A percentile compares a stretch with the other conserved stretches of the same genome.
phyloP scores from a whole-genome alignment of 1,284 basidiomycete genomes.

The Athelia sp. region DNA sequence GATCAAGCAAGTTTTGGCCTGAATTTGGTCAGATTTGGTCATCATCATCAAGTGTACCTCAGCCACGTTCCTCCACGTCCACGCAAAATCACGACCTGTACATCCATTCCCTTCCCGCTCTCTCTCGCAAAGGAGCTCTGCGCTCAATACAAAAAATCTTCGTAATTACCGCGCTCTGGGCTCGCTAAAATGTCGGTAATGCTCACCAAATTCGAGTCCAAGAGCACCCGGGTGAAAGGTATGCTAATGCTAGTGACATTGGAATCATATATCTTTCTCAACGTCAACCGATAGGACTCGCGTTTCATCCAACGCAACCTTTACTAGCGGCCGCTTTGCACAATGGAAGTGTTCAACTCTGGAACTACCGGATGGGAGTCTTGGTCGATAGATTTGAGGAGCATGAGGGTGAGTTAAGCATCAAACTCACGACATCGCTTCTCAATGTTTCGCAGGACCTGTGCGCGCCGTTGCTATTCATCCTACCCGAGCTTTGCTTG shows the following conservation, averaged over 20 bases:
- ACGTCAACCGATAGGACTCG: conserved; percentile 50
- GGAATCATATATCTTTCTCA: conserved; percentile 1
- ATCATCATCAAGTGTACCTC: too few relatives aligned
- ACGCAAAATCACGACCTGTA: too few relatives aligned
- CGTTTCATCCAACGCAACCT: conserved; percentile 90
- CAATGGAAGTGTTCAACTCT: conserved; percentile 97
- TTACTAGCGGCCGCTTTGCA: conserved; percentile 93
- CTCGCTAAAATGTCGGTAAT: conserved; percentile 65
- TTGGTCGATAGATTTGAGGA: conserved; percentile 98
- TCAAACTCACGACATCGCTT: conserved; percentile 2
- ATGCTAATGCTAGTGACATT: conserved; percentile 27
- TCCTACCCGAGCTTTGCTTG: conserved; percentile 89
- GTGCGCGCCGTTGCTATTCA: conserved; percentile 96
- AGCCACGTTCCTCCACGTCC: too few relatives aligned
- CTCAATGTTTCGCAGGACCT: conserved; percentile 59
- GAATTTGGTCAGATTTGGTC: neutral
- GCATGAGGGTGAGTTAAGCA: conserved; percentile 76
- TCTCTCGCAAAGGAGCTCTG: too few relatives aligned
- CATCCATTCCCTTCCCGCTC: too few relatives aligned
- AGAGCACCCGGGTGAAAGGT: conserved; percentile 99
- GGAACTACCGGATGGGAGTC: conserved; percentile 99
- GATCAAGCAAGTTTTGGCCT: neutral
- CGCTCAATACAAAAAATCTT: too few relatives aligned
- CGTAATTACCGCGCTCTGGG: too few relatives aligned
- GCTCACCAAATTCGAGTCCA: conserved; percentile 98